A percentile compares a stretch with the other conserved stretches of the same genome.
Conservation (phyloP, 192 early-diverging fungal genomes). For the Phlyctochytrium bullatum region DNA sequence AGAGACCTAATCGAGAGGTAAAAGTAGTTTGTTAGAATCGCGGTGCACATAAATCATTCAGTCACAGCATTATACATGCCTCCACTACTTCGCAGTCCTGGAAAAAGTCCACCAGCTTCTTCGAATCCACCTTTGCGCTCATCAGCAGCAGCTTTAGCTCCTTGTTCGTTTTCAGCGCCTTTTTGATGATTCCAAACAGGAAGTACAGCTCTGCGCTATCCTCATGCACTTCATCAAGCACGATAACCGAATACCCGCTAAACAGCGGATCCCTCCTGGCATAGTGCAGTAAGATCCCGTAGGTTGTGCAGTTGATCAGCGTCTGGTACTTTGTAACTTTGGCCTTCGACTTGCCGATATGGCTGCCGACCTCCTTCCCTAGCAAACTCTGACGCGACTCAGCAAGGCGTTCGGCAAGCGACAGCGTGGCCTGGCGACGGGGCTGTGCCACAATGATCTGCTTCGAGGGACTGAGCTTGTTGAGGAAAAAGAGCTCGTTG, state of each 20-base stretch:
- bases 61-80: too few species aligned
- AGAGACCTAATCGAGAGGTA: slow-evolving; percentile 8
- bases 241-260: slow-evolving; percentile 16
- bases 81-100: slow-evolving; percentile 9
- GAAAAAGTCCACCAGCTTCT: slow-evolving; percentile 20
- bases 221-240: slow-evolving; percentile 36
- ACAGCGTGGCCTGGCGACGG: slow-evolving; percentile 29
- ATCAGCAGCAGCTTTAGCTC: slow-evolving; percentile 27
- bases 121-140: slow-evolving; percentile 21
- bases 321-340: slow-evolving; percentile 19
- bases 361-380: slow-evolving; percentile 29
- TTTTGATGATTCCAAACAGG: slow-evolving; percentile 25
- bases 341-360: slow-evolving; percentile 28
- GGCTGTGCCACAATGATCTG: slow-evolving; percentile 37
- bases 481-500: slow-evolving; percentile 24
- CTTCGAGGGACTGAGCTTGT: slow-evolving; percentile 7
- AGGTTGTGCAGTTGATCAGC: slow-evolving; percentile 27
- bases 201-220: slow-evolving; percentile 19
- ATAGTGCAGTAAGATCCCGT: slow-evolving; percentile 31
- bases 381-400: slow-evolving; percentile 8
- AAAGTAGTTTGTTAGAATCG: too few species aligned
- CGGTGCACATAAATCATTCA: too few species aligned
- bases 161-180: slow-evolving; percentile 13
- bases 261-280: slow-evolving; percentile 19
- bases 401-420: slow-evolving; percentile 24